Base-by-base conservation (phyloP, 1,139 yeast genomes). In the Spathaspora sp. region DNA sequence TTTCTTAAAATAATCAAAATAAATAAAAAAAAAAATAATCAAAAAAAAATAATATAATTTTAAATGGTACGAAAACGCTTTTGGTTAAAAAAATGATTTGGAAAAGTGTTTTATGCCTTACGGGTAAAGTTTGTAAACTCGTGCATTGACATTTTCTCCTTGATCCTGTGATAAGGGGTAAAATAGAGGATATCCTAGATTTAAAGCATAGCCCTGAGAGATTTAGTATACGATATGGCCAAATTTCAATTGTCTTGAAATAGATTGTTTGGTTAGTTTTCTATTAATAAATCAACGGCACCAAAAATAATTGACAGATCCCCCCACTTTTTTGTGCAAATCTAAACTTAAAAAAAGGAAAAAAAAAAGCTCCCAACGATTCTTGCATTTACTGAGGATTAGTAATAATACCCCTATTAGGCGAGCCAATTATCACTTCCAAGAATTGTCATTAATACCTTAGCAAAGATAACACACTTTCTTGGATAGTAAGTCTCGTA, bases 231-330 rank as follows among this genome's bases (percentile, higher is more conserved):
- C 23, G 6, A 20, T 5, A 26, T 10, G 29, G 10, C 29, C 5
- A 26, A 11, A 26, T 26, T 26, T 26, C 11, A 11, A 5, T 26
- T 26, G 29, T 11, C 8, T 11, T 26, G 29, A 6, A 31, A 13
- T 31, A 7, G n/a, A 15, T 31, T 7, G 7, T 13, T 3, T 4
- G 23, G 23, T 20, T 20, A 20, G 23, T 31, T 11, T 31, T 29
- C 36, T 31, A 31, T 31, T 31, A 31, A 31, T 31, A 31, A n/a
- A 31, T 18, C 36, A 31, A 31, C 36, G 36, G 36, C 29, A 26
- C 29, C n/a, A 26, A 26, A 26, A 26, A 9, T 7, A 24, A 26
- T 6, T 10, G n/a, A 26, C 11, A 26, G 18, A 31, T 31, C 36
- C 36, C n/a, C 36, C 36, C 36, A 31, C 36, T 31, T 31, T n/a